Evolutionary conservation across 768 basidiomycete species (phyloP).

Genomic region (Boletus barrowsii): DNA sequence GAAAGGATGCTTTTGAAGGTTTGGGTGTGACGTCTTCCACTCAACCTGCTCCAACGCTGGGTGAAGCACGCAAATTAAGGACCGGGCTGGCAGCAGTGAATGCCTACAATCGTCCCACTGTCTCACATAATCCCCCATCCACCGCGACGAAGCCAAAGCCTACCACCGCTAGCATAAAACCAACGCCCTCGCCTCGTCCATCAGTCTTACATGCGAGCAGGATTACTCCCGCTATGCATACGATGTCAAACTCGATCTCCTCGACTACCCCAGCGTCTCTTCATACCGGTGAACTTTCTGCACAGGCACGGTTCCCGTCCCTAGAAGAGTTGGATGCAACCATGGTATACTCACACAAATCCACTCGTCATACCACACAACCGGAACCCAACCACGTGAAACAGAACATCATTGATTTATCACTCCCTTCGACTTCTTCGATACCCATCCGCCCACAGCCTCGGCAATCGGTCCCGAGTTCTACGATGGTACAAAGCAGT

Average conservation of each 20-base stretch:
- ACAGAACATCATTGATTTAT: constrained; percentile 21
- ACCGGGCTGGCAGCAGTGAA: constrained; percentile 62
- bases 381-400: constrained; percentile 11
- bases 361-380: constrained; percentile 15
- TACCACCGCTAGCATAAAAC: constrained; percentile 16
- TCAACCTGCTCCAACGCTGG: constrained; percentile 62
- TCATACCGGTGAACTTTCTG: constrained; percentile 42
- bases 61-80: constrained; percentile 68
- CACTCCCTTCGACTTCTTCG: constrained; percentile 22
- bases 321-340: constrained; percentile 77
- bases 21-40: constrained; percentile 50
- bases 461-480: constrained; percentile 15
- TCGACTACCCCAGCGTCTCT: constrained; percentile 32
- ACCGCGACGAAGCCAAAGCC: constrained; percentile 18
- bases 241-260: constrained; percentile 36
- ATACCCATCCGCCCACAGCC: constrained; percentile 21
- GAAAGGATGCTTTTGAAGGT: constrained; percentile 79
- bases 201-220: constrained; percentile 12
- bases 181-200: constrained; percentile 31
- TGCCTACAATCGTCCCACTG: constrained; percentile 30
- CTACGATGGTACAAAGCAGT: constrained; percentile 33
- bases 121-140: constrained; percentile 13
- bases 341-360: constrained; percentile 34
- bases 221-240: constrained; percentile 14
- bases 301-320: constrained; percentile 81